phyloP scores from a whole-genome alignment of 2,329 filamentous ascomycete species.

The Verticillium isaacii region DNA sequence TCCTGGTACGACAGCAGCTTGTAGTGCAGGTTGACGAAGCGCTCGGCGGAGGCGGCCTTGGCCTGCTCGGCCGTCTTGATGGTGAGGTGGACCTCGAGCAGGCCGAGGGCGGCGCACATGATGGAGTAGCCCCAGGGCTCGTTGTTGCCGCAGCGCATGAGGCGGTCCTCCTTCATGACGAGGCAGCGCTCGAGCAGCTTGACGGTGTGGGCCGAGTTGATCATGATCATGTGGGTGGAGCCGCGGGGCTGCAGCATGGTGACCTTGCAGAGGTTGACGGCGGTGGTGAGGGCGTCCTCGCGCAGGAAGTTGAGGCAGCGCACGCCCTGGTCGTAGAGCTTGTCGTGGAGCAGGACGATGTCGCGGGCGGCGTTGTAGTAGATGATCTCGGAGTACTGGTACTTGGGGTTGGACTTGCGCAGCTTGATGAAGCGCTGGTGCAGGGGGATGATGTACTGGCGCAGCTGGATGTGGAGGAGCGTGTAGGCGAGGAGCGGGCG shows the following conservation, averaged over 20 bases:
- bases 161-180: slow-evolving; percentile 55
- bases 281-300: slow-evolving; percentile 54
- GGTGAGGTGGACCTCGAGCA: slow-evolving; percentile 55
- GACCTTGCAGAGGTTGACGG: slow-evolving; percentile 57
- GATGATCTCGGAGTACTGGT: slow-evolving; percentile 58
- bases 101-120: slow-evolving; percentile 55
- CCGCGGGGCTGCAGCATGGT: slow-evolving; percentile 55
- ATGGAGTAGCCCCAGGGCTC: slow-evolving; percentile 62
- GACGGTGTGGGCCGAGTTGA: slow-evolving; percentile 55
- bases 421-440: slow-evolving; percentile 58
- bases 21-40: slow-evolving; percentile 55
- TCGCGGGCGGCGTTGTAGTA: slow-evolving; percentile 60
- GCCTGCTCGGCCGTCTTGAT: slow-evolving; percentile 52
- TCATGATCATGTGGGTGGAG: slow-evolving; percentile 58
- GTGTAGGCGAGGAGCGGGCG: slow-evolving; percentile 56
- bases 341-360: slow-evolving; percentile 57
- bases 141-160: slow-evolving; percentile 58
- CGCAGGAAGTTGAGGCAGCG: slow-evolving; percentile 55
- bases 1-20: slow-evolving; percentile 52
- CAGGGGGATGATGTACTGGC: slow-evolving; percentile 57
- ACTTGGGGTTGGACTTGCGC: slow-evolving; percentile 54
- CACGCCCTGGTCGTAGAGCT: slow-evolving; percentile 53
- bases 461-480: slow-evolving; percentile 54
- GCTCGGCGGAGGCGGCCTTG: slow-evolving; percentile 54
- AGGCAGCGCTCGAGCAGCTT: slow-evolving; percentile 58